Evolutionary conservation across 2,329 filamentous ascomycete species (phyloP), one percentile per base, ranked within the genome.

Genomic region (Ascochyta pisi): DNA sequence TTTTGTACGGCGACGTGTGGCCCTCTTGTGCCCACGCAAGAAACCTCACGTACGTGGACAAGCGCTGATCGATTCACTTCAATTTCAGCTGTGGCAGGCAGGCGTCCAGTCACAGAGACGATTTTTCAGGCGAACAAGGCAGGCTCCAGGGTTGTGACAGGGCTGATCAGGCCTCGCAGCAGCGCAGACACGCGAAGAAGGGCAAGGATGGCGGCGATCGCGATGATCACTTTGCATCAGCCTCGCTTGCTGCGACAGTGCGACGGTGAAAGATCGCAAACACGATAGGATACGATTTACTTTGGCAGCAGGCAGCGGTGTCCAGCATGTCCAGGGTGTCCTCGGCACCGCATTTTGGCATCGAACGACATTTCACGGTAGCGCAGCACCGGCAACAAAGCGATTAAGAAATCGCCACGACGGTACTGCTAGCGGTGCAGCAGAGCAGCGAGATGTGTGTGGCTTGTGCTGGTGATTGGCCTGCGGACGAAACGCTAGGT

Each of bases 81-180:
- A 57, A 58, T 62, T 27, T 56, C 44, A 51, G 52, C 38, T 45
- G 46, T 50, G 54, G 45, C 55, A 45, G 40, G 46, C 33, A 5
- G 29, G 24, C 16, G 50, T 33, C 69, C 70, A 73, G 50, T 70
- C 68, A 70, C 40, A 59, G 54, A 27, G 50, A 46, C 31, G 62
- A 52, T 53, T 45, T 56, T 13, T 35, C 42, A 48, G 33, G 26
- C 47, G 46, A 29, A 37, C 46, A 49, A 38, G 35, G 33, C 42
- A 42, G 48, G 42, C 48, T 41, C 26, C 47, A 51, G 56, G 45
- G 50, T 61, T 46, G 63, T 68, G 65, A 64, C 71, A 73, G 66
- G 71, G 68, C 68, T 67, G 69, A 70, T 72, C 70, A 68, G 63
- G 64, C 67, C 65, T 61, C 57, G 60, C n/a, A 65, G 67, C 71